phyloP scores from a whole-genome alignment of 352 stramenopile genomes.

The Phytophthora sp. region DNA sequence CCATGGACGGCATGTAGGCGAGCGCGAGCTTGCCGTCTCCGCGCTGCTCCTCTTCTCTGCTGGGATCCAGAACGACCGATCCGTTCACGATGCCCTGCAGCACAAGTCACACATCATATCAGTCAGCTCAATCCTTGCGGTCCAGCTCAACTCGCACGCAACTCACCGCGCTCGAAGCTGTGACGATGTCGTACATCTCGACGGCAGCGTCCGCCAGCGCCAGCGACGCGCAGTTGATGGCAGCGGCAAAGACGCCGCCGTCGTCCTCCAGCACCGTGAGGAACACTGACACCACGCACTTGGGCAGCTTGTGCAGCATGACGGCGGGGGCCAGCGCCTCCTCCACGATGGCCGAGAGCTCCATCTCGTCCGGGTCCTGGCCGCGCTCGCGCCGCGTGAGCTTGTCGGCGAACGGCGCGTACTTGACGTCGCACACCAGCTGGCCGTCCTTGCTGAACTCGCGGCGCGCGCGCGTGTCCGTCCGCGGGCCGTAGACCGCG shows the following conservation, averaged over 20 bases:
- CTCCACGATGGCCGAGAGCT: slow-evolving; percentile 75
- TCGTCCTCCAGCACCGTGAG: slow-evolving; percentile 89
- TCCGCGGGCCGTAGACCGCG: slow-evolving; percentile 88
- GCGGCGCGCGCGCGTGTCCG: slow-evolving; percentile 68
- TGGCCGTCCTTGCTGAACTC: slow-evolving; percentile 90
- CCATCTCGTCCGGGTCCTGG: slow-evolving; percentile 82
- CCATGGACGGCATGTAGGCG: slow-evolving; percentile 86
- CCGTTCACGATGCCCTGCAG: slow-evolving; percentile 54
- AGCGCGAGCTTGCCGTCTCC: slow-evolving; percentile 75
- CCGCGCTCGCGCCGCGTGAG: slow-evolving; percentile 67
- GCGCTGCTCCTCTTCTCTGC: slow-evolving; percentile 60
- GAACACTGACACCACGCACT: slow-evolving; percentile 91
- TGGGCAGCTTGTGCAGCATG: slow-evolving; percentile 88
- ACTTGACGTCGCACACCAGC: slow-evolving; percentile 90
- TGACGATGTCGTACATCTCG: slow-evolving; percentile 93
- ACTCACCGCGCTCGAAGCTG: slow-evolving; percentile 69
- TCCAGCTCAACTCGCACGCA: not conserved
- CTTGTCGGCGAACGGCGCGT: slow-evolving; percentile 81
- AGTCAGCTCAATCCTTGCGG: slow-evolving; percentile 2
- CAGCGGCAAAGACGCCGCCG: slow-evolving; percentile 80
- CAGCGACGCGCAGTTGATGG: slow-evolving; percentile 88
- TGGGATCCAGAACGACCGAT: slow-evolving; percentile 78
- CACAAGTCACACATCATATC: not conserved
- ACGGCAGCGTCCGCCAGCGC: slow-evolving; percentile 89
- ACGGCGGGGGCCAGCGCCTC: slow-evolving; percentile 83